Evolutionary conservation across 352 stramenopile genomes (phyloP).

Genomic region (Globisporangium abappressorium): DNA sequence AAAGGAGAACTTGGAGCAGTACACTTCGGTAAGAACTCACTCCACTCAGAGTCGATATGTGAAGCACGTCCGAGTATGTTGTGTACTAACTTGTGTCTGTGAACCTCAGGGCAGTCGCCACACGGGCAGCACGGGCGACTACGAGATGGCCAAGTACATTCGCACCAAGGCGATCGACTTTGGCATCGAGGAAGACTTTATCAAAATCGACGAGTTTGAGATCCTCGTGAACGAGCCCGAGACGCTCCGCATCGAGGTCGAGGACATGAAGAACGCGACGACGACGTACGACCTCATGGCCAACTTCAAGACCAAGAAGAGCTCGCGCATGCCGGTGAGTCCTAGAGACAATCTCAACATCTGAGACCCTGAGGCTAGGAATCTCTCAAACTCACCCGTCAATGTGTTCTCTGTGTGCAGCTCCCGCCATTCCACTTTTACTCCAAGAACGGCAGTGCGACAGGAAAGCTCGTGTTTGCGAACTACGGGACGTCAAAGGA

Average conservation of each 20-base stretch:
- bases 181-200: slow-evolving; percentile 64
- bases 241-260: slow-evolving; percentile 46
- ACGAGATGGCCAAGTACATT: slow-evolving; percentile 80
- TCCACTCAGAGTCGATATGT: no score
- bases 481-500: slow-evolving; percentile 70
- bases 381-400: neutral
- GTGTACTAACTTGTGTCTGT: neutral
- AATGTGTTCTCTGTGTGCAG: slow-evolving; percentile 15
- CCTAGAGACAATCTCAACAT: neutral
- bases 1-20: slow-evolving; percentile 71
- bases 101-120: slow-evolving; percentile 42
- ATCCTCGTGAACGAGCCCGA: slow-evolving; percentile 75
- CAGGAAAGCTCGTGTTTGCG: slow-evolving; percentile 63
- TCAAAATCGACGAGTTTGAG: slow-evolving; percentile 85
- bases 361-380: neutral
- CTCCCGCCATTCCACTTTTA: slow-evolving; percentile 79
- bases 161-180: slow-evolving; percentile 66
- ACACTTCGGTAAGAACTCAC: slow-evolving; percentile 39
- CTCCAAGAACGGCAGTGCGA: slow-evolving; percentile 65
- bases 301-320: slow-evolving; percentile 33
- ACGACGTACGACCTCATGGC: slow-evolving; percentile 30
- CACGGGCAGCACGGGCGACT: slow-evolving; percentile 58
- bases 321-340: slow-evolving; percentile 27
- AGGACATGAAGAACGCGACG: slow-evolving; percentile 9
- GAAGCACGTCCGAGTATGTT: neutral